Base-by-base conservation (phyloP, 345 rosid species). In the Syzygium grande region DNA sequence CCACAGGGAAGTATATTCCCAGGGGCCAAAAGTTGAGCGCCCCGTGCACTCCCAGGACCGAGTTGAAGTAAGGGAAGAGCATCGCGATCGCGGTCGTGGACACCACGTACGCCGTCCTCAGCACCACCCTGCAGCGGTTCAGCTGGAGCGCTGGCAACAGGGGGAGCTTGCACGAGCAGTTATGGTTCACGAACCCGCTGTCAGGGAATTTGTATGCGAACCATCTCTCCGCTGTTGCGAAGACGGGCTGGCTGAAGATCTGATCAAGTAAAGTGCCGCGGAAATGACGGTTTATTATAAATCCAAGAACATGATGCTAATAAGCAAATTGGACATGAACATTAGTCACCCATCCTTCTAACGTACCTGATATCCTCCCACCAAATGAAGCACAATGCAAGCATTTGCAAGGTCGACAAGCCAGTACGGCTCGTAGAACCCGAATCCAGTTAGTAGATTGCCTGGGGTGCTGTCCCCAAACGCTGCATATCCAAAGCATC, bases 341-440 rank as follows among this genome's bases (percentile, higher is more conserved):
- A 43, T 43, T 43, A 43, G 7, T 43, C 5, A 43, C 46, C 46
- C 46, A 43, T 43, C 46, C 7, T 54, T 19, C 25, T 19, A 54
- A 19, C 9, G 55, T 87, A 87, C 88, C 88, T 87, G 88, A 83
- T 80, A 87, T 46, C 65, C 85, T 46, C 88, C 85, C 9, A 87
- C 77, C 41, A 87, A 58, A 84, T 87, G 88, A 52, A 87, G 77
- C 41, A 83, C 86, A 19, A 87, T 80, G 88, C 88, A 87, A 38
- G 77, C 86, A 27, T 87, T 87, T 4, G 88, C 88, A 10, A 87
- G 51, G 38, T 84, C 79, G 9, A 87, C 88, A 15, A 87, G 85
- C 88, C 88, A 87, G 29, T 54, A 87, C 3, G 94, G 93, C 59
- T 92, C 93, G 2, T 90, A 89, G 90, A 92, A 92, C 51, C 94